These are phyloP conservation scores for Laetiporus sulphureus DNA, from an alignment of 1,284 basidiomycete genomes.

Conservation along the genomic window DNA sequence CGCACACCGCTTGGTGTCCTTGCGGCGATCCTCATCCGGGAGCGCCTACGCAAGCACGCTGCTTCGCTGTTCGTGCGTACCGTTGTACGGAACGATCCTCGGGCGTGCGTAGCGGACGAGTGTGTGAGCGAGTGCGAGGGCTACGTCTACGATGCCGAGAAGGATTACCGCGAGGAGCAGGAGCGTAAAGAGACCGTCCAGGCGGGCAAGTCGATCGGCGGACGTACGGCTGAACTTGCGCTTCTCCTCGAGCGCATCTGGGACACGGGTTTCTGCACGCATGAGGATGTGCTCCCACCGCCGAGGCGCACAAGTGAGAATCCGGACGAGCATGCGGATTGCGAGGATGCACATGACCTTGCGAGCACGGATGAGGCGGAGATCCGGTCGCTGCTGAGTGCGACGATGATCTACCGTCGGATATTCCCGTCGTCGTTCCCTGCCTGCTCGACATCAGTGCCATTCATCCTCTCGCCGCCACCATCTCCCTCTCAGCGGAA, in stretches of 20 bases:
- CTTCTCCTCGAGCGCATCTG: constrained; percentile 49
- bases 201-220: constrained; percentile 56
- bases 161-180: constrained; percentile 28
- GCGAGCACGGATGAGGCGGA: constrained; percentile 31
- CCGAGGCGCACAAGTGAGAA: constrained; percentile 11
- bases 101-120: constrained; percentile 11
- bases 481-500: constrained; percentile 44
- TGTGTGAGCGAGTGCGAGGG: constrained; percentile 20
- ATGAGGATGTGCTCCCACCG: constrained; percentile 22
- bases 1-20: constrained; percentile 43
- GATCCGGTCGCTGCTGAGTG: constrained; percentile 44
- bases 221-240: constrained; percentile 44
- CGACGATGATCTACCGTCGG: constrained; percentile 48
- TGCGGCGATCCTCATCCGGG: constrained; percentile 39
- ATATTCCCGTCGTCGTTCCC: constrained; percentile 44
- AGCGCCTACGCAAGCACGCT: constrained; percentile 44
- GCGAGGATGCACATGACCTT: constrained; percentile 30
- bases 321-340: constrained; percentile 23
- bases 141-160: constrained; percentile 28
- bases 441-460: constrained; percentile 24
- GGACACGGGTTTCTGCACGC: constrained; percentile 27
- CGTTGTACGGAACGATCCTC: constrained; percentile 28
- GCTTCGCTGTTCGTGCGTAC: constrained; percentile 44
- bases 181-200: constrained; percentile 42
- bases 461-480: constrained; percentile 48